Base-by-base conservation (phyloP, 768 basidiomycete genomes). In the Boletus reticuloceps region DNA sequence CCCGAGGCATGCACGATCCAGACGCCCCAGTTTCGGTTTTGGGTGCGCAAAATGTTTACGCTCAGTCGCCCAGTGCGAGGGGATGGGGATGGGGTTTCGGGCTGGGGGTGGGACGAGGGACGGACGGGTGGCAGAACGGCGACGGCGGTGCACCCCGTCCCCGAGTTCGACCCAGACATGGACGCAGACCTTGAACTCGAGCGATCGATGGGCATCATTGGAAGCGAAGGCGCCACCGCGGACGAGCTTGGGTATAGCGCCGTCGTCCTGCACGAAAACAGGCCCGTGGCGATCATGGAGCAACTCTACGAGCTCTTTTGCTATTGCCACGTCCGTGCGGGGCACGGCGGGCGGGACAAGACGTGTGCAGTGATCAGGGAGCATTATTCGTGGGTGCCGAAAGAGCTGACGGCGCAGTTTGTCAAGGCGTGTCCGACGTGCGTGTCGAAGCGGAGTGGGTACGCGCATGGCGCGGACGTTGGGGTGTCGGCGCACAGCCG, bases 321-420 rank as follows among this genome's bases (percentile, higher is more conserved):
- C 60, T 85, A 85, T 60, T 86, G 83, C 58, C 91, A 93, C 59
- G 80, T 77, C 14, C 77, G 78, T 45, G 74, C 79, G 49, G 75
- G 79, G 11, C 91, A 93, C 64, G 88, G 84, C 14, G 91, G 90
- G 27, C 82, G 90, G 20, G 91, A 94, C 71, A 88, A 83, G 75
- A 94, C 91, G 0, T 82, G 81, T 53, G 76, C 79, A 3, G 75
- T 83, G 53, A 79, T 92, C 38, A 77, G 86, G 46, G 74, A 82
- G 56, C 80, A 82, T 62, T 94, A 91, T 68, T 85, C 88, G 10
- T 92, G 87, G 85, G 81, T 94, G 27, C 91, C 91, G 16, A 93
- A 92, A 71, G 86, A 89, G 64, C 83, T 94, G 40, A 82, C 91
- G 44, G 82, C 87, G 17, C 82, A 81, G 55, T 94, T 91, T 65